Conservation (phyloP, 164 flowering plant species). For the Sedum album region DNA sequence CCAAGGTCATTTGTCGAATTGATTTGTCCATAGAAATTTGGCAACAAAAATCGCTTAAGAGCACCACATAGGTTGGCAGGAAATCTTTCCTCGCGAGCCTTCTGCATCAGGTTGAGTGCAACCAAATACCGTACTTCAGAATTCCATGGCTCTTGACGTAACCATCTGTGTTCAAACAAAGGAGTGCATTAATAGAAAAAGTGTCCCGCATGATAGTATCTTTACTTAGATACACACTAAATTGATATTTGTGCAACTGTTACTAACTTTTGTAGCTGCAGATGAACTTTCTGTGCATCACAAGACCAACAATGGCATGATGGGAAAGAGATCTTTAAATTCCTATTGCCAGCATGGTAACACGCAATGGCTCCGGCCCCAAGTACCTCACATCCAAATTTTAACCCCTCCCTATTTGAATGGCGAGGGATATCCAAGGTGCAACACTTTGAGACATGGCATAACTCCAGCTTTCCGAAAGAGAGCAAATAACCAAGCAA, state of each 20-base stretch:
- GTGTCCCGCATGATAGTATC: background rate
- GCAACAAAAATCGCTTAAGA: conserved; percentile 42
- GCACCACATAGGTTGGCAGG: conserved; percentile 49
- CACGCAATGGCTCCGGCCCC: conserved; percentile 75
- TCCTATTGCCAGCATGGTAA: conserved; percentile 30
- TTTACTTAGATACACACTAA: background rate
- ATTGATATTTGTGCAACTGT: background rate
- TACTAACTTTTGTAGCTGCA: conserved; percentile 55
- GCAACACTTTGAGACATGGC: conserved; percentile 39
- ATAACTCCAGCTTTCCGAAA: conserved; percentile 18
- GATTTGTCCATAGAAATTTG: conserved; percentile 37
- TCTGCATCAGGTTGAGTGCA: conserved; percentile 53
- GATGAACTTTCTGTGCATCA: conserved; percentile 26
- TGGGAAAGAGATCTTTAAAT: conserved; percentile 39
- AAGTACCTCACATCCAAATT: conserved; percentile 48
- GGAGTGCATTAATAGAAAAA: background rate
- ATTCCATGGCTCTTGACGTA: conserved; percentile 84
- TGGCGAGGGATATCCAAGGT: conserved; percentile 20
- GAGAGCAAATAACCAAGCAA: conserved; percentile 64
- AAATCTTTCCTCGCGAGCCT: conserved; percentile 71
- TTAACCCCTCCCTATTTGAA: conserved; percentile 26
- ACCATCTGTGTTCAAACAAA: conserved; percentile 41
- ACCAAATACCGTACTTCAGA: conserved; percentile 51
- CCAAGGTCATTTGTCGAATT: conserved; percentile 18
- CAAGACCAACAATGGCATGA: conserved; percentile 40